Base-by-base conservation (phyloP, 2,329 filamentous ascomycete genomes). In the Trichoderma oligosporum region DNA sequence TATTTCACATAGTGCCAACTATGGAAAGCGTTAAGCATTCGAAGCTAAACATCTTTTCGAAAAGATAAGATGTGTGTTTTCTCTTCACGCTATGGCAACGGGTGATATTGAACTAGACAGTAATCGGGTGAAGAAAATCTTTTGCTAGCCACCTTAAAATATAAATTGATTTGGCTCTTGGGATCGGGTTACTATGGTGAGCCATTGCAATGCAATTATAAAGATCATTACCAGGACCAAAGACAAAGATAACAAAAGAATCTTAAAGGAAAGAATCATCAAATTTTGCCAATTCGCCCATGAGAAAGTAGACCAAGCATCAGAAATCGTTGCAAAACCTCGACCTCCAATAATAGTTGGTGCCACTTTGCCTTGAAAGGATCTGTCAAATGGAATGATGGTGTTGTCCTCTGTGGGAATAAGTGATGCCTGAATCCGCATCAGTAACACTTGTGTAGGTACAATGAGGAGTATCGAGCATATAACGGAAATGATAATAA, bases 351-450 rank as follows among this genome's bases (percentile, higher is more conserved):
- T 76, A 51, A 90, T 79, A 60, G 83, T 81, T 11, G 89, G 85
- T 61, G 86, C 82, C 25, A 92, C 83, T 68, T 85, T 87, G 64
- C 89, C 89, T 61, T 81, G 83, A 68, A 95, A 95, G 27, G 86
- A 87, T 62, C 91, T 88, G 77, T 97, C 93, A 67, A 97, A 96
- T 24, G 90, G 87, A 31, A 97, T 85, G 62, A 97, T 88, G 22
- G 89, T 85, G 73, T 95, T 87, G 63, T 91, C 82, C n/a, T 90
- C 85, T 58, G 90, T 86, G 0, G 91, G 83, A 2, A 97, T 83
- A 64, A 96, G 84, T 46, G 89, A 93, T 5, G 92, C 91, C 70
- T 96, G 91, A 38, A 96, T 85, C 61, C 93, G 90, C 63, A 88
- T 80, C 57, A 96, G 82, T 20, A 89, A 82, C 33, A 93, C 88